phyloP scores from a whole-genome alignment of 148 eudicot genomes.

The Amaranthus cruentus region DNA sequence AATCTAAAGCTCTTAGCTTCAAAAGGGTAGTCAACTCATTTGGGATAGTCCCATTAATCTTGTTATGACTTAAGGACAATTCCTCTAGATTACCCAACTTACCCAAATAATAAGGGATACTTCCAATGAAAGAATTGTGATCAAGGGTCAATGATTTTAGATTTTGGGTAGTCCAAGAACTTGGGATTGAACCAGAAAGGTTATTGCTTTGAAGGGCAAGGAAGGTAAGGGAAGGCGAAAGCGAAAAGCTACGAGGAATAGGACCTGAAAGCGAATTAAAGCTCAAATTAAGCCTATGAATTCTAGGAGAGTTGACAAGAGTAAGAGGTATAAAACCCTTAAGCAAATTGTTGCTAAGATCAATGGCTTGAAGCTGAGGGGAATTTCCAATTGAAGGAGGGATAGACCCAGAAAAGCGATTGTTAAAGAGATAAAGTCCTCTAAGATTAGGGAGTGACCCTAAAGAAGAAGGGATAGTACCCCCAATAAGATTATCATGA shows the following conservation, averaged over 20 bases:
- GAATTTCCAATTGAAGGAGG: constrained; percentile 56
- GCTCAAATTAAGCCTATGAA: constrained; percentile 73
- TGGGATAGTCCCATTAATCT: constrained; percentile 43
- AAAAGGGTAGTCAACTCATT: constrained; percentile 27
- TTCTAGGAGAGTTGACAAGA: constrained; percentile 48
- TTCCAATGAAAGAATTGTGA: constrained; percentile 54
- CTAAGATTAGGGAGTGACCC: constrained; percentile 65
- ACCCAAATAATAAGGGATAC: constrained; percentile 49
- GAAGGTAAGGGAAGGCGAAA: constrained; percentile 42
- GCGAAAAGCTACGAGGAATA: constrained; percentile 47
- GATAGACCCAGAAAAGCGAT: constrained; percentile 62
- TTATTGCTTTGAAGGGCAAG: constrained; percentile 69
- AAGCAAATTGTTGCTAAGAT: constrained; percentile 67
- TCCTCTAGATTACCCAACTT: constrained; percentile 42
- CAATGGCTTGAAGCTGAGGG: constrained; percentile 47
- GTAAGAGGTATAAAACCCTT: constrained; percentile 48
- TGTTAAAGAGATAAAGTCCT: constrained; percentile 71
- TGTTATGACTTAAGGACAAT: constrained; percentile 51
- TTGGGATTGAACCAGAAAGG: constrained; percentile 57
- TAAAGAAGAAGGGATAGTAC: constrained; percentile 59
- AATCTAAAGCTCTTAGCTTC: constrained; percentile 36
- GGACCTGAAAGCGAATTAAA: constrained; percentile 57
- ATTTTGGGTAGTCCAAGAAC: constrained; percentile 43
- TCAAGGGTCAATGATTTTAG: constrained; percentile 50
- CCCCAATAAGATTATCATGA: constrained; percentile 68